phyloP scores from a whole-genome alignment of 2,329 filamentous ascomycete species.

The Lachnellula subtilissima region DNA sequence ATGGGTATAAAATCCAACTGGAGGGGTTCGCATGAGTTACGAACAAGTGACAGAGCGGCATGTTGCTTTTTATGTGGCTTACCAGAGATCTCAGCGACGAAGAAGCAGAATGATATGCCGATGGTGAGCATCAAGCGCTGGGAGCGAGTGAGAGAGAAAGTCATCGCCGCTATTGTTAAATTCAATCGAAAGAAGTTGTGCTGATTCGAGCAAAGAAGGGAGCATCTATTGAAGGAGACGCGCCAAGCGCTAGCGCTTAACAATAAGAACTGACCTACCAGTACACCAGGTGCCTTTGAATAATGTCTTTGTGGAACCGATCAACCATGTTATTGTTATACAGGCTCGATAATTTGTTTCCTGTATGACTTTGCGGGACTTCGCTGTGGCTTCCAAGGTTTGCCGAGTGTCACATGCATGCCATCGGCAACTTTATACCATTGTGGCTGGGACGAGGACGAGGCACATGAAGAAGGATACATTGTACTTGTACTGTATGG shows the following conservation, averaged over 20 bases:
- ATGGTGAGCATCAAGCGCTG: slow-evolving; percentile 24
- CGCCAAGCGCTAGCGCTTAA: not conserved
- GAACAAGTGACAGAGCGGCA: not conserved
- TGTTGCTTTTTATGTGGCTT: slow-evolving; percentile 7
- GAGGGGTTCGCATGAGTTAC: not conserved
- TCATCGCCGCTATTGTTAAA: not conserved
- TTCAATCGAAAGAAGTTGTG: not conserved
- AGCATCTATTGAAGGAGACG: not conserved
- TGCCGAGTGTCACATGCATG: too few species aligned
- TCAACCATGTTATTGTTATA: too few species aligned
- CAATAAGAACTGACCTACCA: not conserved
- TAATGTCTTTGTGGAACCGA: too few species aligned
- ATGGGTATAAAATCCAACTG: slow-evolving; percentile 63
- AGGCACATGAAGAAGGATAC: too few species aligned
- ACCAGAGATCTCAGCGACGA: slow-evolving; percentile 43
- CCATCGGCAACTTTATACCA: too few species aligned
- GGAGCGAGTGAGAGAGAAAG: not conserved
- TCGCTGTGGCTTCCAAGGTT: too few species aligned
- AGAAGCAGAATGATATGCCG: slow-evolving; percentile 42
- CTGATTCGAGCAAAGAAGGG: not conserved
- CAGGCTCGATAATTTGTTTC: too few species aligned
- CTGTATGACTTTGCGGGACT: too few species aligned
- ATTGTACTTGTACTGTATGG: too few species aligned
- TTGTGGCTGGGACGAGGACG: too few species aligned
- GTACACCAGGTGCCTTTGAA: too few species aligned